Percentiles rank a stretch among this genome's conserved stretches.
Conservation (phyloP, 192 early-diverging fungal genomes). For the Linnemannia zychae region DNA sequence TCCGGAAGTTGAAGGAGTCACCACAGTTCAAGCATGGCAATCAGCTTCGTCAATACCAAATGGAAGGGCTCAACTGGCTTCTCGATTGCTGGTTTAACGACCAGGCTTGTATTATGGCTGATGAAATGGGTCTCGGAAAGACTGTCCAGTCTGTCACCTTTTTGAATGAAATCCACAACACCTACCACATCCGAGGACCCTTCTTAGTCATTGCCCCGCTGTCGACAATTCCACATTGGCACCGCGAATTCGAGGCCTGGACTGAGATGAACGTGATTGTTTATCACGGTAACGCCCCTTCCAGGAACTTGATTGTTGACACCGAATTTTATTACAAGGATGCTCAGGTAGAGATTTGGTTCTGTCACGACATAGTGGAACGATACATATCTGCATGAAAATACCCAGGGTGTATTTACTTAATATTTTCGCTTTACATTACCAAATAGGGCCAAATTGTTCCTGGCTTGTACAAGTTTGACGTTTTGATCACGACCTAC, state of each 20-base stretch:
- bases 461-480: constrained; percentile 69
- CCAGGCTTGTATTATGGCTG: constrained; percentile 98
- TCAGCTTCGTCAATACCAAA: constrained; percentile 78
- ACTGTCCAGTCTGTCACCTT: constrained; percentile 87
- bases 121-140: constrained; percentile 96
- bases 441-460: constrained; percentile 57
- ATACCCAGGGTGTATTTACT: no score
- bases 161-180: constrained; percentile 74
- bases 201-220: constrained; percentile 79
- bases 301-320: constrained; percentile 82
- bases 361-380: constrained; percentile 14
- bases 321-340: constrained; percentile 76
- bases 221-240: constrained; percentile 78
- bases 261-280: constrained; percentile 56
- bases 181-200: constrained; percentile 76
- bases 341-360: constrained; percentile 29
- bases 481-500: constrained; percentile 72
- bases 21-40: constrained; percentile 82
- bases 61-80: constrained; percentile 90
- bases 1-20: constrained; percentile 71
- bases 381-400: no score
- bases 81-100: constrained; percentile 82
- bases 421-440: not conserved
- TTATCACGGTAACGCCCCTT: constrained; percentile 74
- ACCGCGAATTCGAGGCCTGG: constrained; percentile 61